Evolutionary conservation across 306 rosid species (phyloP).

Genomic region (Glycine latifolia): DNA sequence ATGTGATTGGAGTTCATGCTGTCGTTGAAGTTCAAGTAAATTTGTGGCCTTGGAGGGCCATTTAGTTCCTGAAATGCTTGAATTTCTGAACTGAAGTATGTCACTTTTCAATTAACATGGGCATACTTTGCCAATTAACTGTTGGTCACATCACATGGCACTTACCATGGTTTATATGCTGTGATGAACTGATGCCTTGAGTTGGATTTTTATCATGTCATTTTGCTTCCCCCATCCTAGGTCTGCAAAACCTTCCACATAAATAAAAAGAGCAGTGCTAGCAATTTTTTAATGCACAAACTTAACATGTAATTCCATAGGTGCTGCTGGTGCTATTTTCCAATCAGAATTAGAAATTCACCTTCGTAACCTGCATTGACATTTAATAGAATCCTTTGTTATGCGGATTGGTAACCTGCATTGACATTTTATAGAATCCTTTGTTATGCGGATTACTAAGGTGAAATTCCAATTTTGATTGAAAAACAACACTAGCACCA

Average conservation of each 20-base stretch:
- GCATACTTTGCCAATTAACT: slow-evolving; percentile 24
- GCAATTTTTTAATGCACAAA: no score
- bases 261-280: neutral
- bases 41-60: slow-evolving; percentile 39
- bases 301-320: no score
- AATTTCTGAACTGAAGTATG: slow-evolving; percentile 20
- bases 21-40: slow-evolving; percentile 38
- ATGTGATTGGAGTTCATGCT: slow-evolving; percentile 40
- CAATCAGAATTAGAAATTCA: no score
- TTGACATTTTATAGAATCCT: no score
- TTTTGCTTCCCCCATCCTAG: neutral
- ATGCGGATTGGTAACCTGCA: no score
- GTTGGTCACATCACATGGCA: neutral
- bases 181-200: slow-evolving; percentile 19
- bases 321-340: no score
- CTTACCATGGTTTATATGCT: neutral
- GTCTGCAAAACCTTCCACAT: neutral
- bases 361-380: no score
- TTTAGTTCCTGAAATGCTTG: slow-evolving; percentile 31
- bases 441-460: no score
- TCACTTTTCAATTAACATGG: slow-evolving; percentile 6
- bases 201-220: neutral
- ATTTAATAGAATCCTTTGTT: no score
- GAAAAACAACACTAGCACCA: no score
- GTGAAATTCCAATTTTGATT: no score